Evolutionary conservation across 2,329 filamentous ascomycete species (phyloP).

Genomic region (Penicillium aurantiogriseum): DNA sequence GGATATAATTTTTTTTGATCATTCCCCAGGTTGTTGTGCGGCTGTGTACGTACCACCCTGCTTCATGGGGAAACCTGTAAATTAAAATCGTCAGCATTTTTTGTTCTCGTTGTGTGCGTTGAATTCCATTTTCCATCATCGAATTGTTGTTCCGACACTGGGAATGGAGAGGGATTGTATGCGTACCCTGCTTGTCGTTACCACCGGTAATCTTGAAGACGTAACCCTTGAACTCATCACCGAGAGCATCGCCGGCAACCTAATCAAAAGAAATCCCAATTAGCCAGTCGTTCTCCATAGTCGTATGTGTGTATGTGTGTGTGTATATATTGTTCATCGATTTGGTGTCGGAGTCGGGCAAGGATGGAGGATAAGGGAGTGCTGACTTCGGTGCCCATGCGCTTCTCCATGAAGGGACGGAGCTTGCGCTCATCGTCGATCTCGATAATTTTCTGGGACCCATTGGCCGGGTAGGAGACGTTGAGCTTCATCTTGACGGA

Average conservation of each 20-base stretch:
- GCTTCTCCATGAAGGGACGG: conserved; percentile 97
- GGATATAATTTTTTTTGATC: conserved; percentile 3
- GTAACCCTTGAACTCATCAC: conserved; percentile 99
- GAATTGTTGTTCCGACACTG: not conserved
- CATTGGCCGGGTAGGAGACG: conserved; percentile 93
- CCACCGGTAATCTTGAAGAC: conserved; percentile 99
- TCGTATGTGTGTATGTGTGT: conserved; percentile 24
- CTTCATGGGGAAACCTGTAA: conserved; percentile 94
- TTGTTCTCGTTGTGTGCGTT: conserved; percentile 2
- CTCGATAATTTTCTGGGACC: conserved; percentile 99
- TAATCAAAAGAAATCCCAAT: conserved; percentile 46
- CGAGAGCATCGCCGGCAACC: conserved; percentile 89
- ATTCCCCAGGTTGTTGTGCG: conserved; percentile 24
- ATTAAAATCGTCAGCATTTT: conserved; percentile 27
- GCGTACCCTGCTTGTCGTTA: conserved; percentile 95
- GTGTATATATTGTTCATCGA: conserved; percentile 7
- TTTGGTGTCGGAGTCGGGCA: conserved; percentile 13
- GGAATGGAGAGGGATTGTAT: conserved; percentile 7
- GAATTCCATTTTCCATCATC: not conserved
- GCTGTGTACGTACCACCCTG: conserved; percentile 66
- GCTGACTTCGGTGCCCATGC: conserved; percentile 63
- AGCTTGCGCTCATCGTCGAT: conserved; percentile 99
- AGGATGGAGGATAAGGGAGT: conserved; percentile 24
- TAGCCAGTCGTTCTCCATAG: conserved; percentile 29
- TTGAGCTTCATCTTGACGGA: conserved; percentile 72